Evolutionary conservation across 768 basidiomycete species (phyloP), one percentile per base, ranked within the genome.

Genomic region (Amanita phalloides): DNA sequence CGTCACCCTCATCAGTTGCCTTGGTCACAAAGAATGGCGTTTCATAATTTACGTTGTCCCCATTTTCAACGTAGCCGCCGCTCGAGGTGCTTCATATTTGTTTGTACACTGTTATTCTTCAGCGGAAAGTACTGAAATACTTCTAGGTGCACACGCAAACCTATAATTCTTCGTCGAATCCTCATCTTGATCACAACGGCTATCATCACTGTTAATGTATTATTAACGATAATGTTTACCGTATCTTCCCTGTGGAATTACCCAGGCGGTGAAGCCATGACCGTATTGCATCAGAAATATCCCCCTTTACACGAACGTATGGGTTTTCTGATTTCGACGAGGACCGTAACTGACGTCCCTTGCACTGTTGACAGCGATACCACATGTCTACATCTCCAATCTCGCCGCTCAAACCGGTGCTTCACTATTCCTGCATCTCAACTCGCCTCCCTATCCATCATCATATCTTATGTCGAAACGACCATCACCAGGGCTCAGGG

Each of bases 21-120:
- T 97, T 1, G 84, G 79, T 0, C 96, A 99, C 68, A 99, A 99
- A 64, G 96, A 99, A 67, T 99, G 96, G 96, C 78, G 96, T 6
- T 99, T 99, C 66, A 72, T 98, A 52, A 76, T 91, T 6, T 98
- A 98, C 61, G 75, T 82, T 14, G 78, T 97, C 0, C 93, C 94
- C 0, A 61, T 80, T 2, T 71, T 91, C 65, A 95, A 96, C 58
- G 64, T 93, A 3, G 78, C 84, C 1, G 91, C 88, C 1, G 84
- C 92, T 0, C 65, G 81, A 13, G 84, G 81, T 2, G 71, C 80
- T 1, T 62, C 69, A 4, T 77, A 73, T 64, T 62, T 93, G 88
- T 94, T 66, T 56, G 86, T 57, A 23, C 9, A 20, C 45, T 17
- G 20, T 6, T 42, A 42, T 30, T 4, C 42, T 48, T 25, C 33